A percentile compares a stretch with the other conserved stretches of the same genome.
These are phyloP conservation scores for Angophora floribunda DNA, from an alignment of 345 rosid species.

Conservation along the genomic window DNA sequence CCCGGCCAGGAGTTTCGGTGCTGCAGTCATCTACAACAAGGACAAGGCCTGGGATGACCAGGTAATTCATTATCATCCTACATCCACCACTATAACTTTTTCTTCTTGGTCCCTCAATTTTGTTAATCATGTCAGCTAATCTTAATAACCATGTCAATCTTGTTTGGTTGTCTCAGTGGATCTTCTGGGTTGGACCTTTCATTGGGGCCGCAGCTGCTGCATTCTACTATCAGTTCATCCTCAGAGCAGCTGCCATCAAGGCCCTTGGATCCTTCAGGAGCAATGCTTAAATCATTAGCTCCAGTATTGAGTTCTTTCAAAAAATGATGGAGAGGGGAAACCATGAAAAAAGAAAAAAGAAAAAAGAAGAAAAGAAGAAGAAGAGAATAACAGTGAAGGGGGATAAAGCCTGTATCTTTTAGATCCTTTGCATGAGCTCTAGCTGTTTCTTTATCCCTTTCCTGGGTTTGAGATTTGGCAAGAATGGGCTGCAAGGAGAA, in stretches of 20 bases:
- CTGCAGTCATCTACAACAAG: conserved; percentile 75
- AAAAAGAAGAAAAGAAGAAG: not conserved
- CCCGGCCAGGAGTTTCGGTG: conserved; percentile 97
- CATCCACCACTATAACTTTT: not conserved
- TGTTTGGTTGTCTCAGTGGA: conserved; percentile 45
- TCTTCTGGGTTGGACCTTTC: conserved; percentile 95
- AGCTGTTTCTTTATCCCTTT: not conserved
- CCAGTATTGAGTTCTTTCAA: not conserved
- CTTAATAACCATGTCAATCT: not conserved
- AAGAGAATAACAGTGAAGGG: not conserved
- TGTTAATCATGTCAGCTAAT: not conserved
- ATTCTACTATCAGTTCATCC: conserved; percentile 66
- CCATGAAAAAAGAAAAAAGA: not conserved
- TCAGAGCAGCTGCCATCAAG: conserved; percentile 76
- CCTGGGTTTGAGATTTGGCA: not conserved
- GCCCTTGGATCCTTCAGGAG: conserved; percentile 92
- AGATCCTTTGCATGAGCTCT: not conserved
- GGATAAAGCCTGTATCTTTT: not conserved
- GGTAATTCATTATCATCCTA: conserved; percentile 15
- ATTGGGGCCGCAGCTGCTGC: conserved; percentile 80
- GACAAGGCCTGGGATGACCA: conserved; percentile 94
- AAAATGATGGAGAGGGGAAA: not conserved
- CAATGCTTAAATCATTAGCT: conserved; percentile 28
- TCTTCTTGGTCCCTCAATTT: not conserved
- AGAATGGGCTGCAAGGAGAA: not conserved